A percentile compares a stretch with the other conserved stretches of the same genome.
phyloP scores from a whole-genome alignment of 257 asterid species.

The Capsicum rhomboideum region DNA sequence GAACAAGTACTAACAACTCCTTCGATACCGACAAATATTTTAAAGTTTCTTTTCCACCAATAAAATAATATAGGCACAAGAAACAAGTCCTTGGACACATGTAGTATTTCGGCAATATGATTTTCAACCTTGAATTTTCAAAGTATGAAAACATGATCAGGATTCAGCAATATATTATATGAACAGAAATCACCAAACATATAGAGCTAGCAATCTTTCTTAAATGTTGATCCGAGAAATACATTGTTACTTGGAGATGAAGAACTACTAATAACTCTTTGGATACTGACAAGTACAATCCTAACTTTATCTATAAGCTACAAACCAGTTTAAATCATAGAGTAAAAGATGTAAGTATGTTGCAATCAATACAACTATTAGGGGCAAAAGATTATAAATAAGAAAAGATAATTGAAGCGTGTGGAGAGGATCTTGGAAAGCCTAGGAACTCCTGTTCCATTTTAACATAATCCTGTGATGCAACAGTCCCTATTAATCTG shows the following conservation, averaged over 20 bases:
- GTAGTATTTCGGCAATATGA: background rate
- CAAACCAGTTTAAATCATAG: too few relatives aligned
- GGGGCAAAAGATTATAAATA: too few relatives aligned
- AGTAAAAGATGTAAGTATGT: background rate
- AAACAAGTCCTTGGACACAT: too few relatives aligned
- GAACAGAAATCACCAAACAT: background rate
- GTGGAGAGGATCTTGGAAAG: background rate
- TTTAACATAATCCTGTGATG: background rate
- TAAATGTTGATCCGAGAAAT: background rate
- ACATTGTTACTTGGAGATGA: background rate
- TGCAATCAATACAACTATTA: background rate
- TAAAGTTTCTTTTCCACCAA: too few relatives aligned
- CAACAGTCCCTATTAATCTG: too few relatives aligned
- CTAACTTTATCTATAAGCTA: too few relatives aligned
- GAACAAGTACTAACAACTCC: too few relatives aligned
- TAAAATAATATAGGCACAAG: too few relatives aligned
- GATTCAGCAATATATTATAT: background rate
- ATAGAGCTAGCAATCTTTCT: background rate
- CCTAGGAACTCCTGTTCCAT: too few relatives aligned
- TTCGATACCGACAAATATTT: too few relatives aligned
- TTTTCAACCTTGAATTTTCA: background rate
- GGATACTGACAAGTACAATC: background rate
- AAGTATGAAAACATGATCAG: background rate
- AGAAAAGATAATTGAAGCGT: background rate
- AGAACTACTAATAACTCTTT: background rate